A percentile compares a stretch with the other conserved stretches of the same genome.
Conservation (phyloP, 2,329 filamentous ascomycete genomes). For the Cercospora brassicicola region DNA sequence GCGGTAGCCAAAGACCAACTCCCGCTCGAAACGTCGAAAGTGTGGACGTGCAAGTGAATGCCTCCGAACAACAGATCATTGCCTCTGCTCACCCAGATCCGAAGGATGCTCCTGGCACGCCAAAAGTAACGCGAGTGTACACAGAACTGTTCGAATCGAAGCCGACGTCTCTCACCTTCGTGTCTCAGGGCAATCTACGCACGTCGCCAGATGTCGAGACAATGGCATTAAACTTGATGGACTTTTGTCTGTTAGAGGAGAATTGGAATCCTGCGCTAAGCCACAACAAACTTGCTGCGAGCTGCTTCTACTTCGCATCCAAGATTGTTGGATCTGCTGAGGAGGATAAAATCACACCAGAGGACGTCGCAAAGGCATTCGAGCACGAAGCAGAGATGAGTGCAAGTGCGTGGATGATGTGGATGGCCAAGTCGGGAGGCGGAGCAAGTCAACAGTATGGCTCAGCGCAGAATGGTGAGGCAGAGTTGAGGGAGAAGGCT, state of each 20-base stretch:
- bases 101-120: not conserved
- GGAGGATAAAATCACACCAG: slow-evolving; percentile 10
- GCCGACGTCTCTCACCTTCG: slow-evolving; percentile 18
- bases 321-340: not conserved
- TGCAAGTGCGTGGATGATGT: slow-evolving; percentile 7
- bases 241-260: slow-evolving; percentile 22
- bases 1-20: not conserved
- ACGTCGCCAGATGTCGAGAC: slow-evolving; percentile 19
- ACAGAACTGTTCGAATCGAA: slow-evolving; percentile 17
- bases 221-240: slow-evolving; percentile 25
- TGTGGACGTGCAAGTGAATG: not conserved
- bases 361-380: slow-evolving; percentile 14
- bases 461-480: not conserved
- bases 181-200: slow-evolving; percentile 14
- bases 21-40: not conserved
- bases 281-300: slow-evolving; percentile 21
- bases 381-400: slow-evolving; percentile 13
- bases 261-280: slow-evolving; percentile 23
- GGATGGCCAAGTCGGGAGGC: not conserved
- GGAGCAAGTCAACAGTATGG: not conserved
- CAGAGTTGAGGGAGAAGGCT: not conserved
- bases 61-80: not conserved
- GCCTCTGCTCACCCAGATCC: not conserved
- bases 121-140: slow-evolving; percentile 16
- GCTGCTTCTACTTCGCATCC: slow-evolving; percentile 27